phyloP scores from a whole-genome alignment of 305 asterid species.

The Fraxinus latifolia region DNA sequence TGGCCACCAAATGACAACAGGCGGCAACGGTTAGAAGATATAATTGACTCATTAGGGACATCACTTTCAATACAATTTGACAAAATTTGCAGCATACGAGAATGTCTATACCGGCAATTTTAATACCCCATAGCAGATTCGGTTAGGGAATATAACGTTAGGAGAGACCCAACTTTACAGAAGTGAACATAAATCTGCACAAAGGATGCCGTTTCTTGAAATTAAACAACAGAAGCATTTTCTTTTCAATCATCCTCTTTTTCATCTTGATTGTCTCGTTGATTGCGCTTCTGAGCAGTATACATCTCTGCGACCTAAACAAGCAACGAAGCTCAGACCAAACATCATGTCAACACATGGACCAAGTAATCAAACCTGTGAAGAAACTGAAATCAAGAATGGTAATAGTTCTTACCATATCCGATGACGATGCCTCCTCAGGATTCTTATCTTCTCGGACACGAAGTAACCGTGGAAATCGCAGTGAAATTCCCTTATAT shows the following conservation, averaged over 20 bases:
- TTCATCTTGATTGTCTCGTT: constrained; percentile 45
- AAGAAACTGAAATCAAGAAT: constrained; percentile 3
- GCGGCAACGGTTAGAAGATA: not conserved
- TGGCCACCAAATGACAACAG: not conserved
- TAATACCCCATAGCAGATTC: not conserved
- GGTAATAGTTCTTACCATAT: constrained; percentile 48
- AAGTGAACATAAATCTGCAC: constrained; percentile 25
- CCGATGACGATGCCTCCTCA: constrained; percentile 85
- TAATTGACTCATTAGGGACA: not conserved
- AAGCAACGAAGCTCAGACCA: not conserved
- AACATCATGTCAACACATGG: not conserved
- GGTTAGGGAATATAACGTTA: not conserved
- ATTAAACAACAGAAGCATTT: constrained; percentile 8
- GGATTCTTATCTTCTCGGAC: constrained; percentile 89
- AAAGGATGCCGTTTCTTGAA: constrained; percentile 20
- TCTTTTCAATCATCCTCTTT: constrained; percentile 53
- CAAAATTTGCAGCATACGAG: not conserved
- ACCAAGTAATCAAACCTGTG: not conserved
- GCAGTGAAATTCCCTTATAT: constrained; percentile 75
- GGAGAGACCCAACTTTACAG: constrained; percentile 24
- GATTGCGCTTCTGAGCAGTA: constrained; percentile 63
- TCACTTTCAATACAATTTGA: not conserved
- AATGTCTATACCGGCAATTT: not conserved
- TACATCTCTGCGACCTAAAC: constrained; percentile 87
- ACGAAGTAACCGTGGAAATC: constrained; percentile 85